These are phyloP conservation scores for Coemansia guatemalensis DNA, from an alignment of 192 early-diverging fungal genomes.

Conservation along the genomic window DNA sequence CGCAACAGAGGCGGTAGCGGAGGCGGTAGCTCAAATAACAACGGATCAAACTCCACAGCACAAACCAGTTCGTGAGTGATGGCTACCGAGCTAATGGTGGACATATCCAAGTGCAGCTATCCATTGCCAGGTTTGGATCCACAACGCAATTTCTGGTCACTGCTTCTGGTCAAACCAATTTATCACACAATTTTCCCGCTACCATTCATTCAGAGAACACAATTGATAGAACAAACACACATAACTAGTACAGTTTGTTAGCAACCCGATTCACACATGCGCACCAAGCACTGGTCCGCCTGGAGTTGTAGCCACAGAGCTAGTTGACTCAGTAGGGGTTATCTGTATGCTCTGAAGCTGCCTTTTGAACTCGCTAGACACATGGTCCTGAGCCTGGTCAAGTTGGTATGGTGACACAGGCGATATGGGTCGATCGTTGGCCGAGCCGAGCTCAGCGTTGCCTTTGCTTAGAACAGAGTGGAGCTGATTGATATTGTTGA, in stretches of 20 bases:
- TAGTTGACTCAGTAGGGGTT: background rate
- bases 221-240: background rate
- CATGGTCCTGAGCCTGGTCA: conserved; percentile 34
- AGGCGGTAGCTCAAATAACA: conserved; percentile 2
- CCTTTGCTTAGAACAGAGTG: conserved; percentile 43
- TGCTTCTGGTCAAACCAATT: background rate
- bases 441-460: conserved; percentile 11
- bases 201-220: background rate
- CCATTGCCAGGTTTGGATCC: background rate
- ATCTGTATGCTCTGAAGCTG: conserved; percentile 11
- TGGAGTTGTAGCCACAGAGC: background rate
- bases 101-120: background rate
- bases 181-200: background rate
- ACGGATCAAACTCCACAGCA: background rate
- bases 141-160: background rate
- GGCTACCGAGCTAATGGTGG: background rate
- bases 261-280: background rate
- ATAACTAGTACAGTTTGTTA: too few relatives aligned
- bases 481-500: conserved; percentile 37
- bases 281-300: background rate
- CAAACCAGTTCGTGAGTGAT: background rate
- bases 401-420: conserved; percentile 52
- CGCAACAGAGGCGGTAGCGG: conserved; percentile 12
- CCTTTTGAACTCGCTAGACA: conserved; percentile 39
- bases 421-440: conserved; percentile 34